phyloP scores from a whole-genome alignment of 129 eudicot genomes.

The Erigeron canadensis region DNA sequence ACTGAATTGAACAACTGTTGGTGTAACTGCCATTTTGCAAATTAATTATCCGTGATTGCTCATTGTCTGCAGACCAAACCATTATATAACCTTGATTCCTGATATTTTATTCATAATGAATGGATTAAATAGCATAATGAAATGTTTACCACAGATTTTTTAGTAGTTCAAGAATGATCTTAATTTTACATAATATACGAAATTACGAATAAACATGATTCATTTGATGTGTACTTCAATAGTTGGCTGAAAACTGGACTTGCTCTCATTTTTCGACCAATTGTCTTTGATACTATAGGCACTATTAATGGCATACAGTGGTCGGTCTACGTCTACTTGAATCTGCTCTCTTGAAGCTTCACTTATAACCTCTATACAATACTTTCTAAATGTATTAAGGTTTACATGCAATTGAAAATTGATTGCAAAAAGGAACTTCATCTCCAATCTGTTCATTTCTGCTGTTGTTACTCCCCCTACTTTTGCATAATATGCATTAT shows the following conservation, averaged over 20 bases:
- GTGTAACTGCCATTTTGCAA: neutral
- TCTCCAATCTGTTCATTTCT: slow-evolving; percentile 66
- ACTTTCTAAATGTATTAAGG: slow-evolving; percentile 46
- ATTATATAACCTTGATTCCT: neutral
- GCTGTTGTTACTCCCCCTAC: slow-evolving; percentile 76
- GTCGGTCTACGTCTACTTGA: slow-evolving; percentile 42
- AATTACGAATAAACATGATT: neutral
- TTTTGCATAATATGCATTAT: slow-evolving; percentile 73
- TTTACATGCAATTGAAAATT: slow-evolving; percentile 56
- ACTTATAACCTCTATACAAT: slow-evolving; percentile 47
- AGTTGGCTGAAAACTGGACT: slow-evolving; percentile 40
- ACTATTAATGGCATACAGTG: slow-evolving; percentile 1
- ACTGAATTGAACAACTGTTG: slow-evolving; percentile 1
- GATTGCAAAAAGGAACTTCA: slow-evolving; percentile 61
- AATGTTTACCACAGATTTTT: neutral
- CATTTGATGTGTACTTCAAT: slow-evolving; percentile 32
- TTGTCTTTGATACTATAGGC: slow-evolving; percentile 46
- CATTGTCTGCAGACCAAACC: neutral
- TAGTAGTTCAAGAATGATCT: neutral
- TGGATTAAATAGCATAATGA: neutral
- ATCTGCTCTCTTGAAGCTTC: slow-evolving; percentile 24
- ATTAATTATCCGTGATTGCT: neutral
- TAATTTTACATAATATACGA: neutral
- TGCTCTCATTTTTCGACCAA: slow-evolving; percentile 52
- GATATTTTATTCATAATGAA: neutral